phyloP scores from a whole-genome alignment of 495 filamentous ascomycete genomes.

The Staphylotrichum tortipilum region DNA sequence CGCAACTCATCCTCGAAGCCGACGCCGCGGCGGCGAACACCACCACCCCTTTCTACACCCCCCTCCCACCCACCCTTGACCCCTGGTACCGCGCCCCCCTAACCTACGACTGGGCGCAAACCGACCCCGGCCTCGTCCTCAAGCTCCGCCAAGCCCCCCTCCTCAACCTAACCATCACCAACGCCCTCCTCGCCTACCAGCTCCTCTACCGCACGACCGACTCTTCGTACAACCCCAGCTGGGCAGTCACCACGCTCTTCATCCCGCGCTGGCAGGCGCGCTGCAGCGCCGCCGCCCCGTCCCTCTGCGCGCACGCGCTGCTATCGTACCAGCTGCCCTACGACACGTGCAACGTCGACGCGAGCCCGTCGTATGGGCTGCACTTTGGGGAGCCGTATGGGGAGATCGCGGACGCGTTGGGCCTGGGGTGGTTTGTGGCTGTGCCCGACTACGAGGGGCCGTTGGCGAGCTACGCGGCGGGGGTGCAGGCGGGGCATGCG shows the following conservation, averaged over 20 bases:
- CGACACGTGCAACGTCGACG: slow-evolving; percentile 17
- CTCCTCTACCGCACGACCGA: slow-evolving; percentile 47
- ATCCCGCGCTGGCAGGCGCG: slow-evolving; percentile 23
- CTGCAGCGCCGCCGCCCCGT: neutral
- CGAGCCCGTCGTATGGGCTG: slow-evolving; percentile 16
- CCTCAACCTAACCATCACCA: slow-evolving; percentile 15
- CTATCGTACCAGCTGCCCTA: slow-evolving; percentile 23
- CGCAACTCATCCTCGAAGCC: neutral
- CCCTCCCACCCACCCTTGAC: slow-evolving; percentile 18
- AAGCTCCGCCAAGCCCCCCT: slow-evolving; percentile 27
- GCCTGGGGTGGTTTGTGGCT: slow-evolving; percentile 38
- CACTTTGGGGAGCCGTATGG: slow-evolving; percentile 17
- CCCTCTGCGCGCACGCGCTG: slow-evolving; percentile 10
- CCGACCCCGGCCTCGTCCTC: slow-evolving; percentile 36
- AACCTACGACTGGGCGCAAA: slow-evolving; percentile 26
- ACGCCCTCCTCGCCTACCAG: slow-evolving; percentile 28
- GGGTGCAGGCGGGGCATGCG: slow-evolving; percentile 32
- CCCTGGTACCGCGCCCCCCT: slow-evolving; percentile 40
- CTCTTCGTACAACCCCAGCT: slow-evolving; percentile 32
- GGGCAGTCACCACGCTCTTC: slow-evolving; percentile 44
- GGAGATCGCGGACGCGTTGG: slow-evolving; percentile 9
- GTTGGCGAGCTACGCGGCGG: slow-evolving; percentile 32
- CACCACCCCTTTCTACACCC: neutral
- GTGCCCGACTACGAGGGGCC: slow-evolving; percentile 43
- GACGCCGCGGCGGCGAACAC: neutral